phyloP scores from a whole-genome alignment of 495 filamentous ascomycete genomes.

The Trichoderma asperelloides region DNA sequence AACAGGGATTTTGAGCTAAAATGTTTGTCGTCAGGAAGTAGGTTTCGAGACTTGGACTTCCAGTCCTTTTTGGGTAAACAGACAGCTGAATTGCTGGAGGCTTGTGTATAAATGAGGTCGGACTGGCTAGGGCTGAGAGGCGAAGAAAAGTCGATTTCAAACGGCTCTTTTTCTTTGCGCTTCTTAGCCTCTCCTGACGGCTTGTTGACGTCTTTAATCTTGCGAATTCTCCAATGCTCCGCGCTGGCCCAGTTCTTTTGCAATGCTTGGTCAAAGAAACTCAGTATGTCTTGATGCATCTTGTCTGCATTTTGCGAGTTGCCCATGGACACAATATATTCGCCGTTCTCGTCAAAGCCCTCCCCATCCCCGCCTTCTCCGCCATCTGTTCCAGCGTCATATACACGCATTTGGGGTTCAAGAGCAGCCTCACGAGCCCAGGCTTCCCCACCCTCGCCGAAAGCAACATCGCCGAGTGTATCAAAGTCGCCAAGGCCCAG shows the following conservation, averaged over 20 bases:
- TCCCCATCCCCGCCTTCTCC: constrained; percentile 49
- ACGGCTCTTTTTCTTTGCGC: constrained; percentile 91
- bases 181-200: constrained; percentile 44
- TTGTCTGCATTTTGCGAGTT: constrained; percentile 49
- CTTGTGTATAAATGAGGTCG: constrained; percentile 78
- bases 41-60: constrained; percentile 85
- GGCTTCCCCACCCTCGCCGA: constrained; percentile 67
- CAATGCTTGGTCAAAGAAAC: constrained; percentile 92
- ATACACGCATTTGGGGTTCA: constrained; percentile 54
- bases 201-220: constrained; percentile 77
- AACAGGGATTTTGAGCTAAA: constrained; percentile 91
- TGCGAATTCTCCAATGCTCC: constrained; percentile 94
- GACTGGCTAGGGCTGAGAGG: constrained; percentile 60
- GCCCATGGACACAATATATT: constrained; percentile 65
- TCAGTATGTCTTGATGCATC: constrained; percentile 84
- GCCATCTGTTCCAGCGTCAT: constrained; percentile 44
- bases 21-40: constrained; percentile 96
- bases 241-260: constrained; percentile 98
- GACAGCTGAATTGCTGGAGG: constrained; percentile 71
- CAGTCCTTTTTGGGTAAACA: constrained; percentile 85
- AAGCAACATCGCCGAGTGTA: constrained; percentile 53
- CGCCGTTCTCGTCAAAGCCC: constrained; percentile 48
- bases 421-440: constrained; percentile 63
- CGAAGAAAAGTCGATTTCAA: constrained; percentile 82
- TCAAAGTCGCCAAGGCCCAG: constrained; percentile 64